Evolutionary conservation across 495 filamentous ascomycete genomes (phyloP).

Genomic region (Podospora comata): DNA sequence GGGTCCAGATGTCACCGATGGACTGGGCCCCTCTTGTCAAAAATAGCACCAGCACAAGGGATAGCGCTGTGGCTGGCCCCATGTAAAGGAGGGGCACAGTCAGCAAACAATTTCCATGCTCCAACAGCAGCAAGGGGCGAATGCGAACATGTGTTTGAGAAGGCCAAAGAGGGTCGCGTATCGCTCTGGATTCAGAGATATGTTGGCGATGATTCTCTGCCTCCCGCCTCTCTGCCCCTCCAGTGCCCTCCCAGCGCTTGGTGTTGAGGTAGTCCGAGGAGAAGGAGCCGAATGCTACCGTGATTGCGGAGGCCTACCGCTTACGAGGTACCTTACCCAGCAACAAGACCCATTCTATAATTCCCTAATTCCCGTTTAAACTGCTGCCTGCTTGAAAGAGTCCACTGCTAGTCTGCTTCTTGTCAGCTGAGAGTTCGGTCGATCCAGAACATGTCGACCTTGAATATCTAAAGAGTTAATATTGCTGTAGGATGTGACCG

Average conservation of each 20-base stretch:
- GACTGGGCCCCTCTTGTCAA: neutral
- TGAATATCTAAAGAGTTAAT: neutral
- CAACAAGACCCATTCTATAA: neutral
- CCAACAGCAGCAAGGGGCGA: neutral
- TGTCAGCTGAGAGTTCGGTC: slow-evolving; percentile 4
- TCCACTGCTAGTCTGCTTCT: neutral
- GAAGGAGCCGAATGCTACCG: slow-evolving; percentile 6
- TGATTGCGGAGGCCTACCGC: neutral
- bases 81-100: slow-evolving; percentile 2
- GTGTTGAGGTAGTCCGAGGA: slow-evolving; percentile 5
- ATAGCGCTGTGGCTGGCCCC: neutral
- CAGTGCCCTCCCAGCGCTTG: neutral
- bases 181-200: neutral
- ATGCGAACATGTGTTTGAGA: neutral
- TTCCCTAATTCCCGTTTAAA: neutral
- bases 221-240: neutral
- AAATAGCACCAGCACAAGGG: slow-evolving; percentile 5
- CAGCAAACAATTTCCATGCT: slow-evolving; percentile 7
- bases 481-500: neutral
- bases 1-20: neutral
- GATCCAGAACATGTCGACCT: neutral
- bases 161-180: neutral
- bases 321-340: slow-evolving; percentile 6
- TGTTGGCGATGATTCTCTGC: neutral
- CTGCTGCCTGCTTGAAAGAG: neutral